These are phyloP conservation scores for Leishmania major DNA, from an alignment of 208 protist species.

Conservation along the genomic window DNA sequence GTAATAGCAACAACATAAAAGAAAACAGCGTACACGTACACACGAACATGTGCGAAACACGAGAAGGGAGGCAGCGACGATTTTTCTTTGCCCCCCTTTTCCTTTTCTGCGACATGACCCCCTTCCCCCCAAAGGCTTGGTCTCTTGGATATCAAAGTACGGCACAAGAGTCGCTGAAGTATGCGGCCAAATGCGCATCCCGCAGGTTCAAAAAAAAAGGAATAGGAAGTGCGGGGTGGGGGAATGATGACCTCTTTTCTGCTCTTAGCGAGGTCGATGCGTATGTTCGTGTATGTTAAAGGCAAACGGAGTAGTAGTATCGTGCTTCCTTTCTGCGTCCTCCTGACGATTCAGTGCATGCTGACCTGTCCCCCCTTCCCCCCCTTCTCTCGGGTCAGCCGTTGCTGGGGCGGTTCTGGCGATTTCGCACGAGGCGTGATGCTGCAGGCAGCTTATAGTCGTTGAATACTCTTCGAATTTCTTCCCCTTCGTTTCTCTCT, in stretches of 20 bases:
- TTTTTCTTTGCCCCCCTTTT: neutral
- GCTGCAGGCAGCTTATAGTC: neutral
- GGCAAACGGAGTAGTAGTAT: neutral
- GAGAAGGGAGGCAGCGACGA: neutral
- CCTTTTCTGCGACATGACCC: neutral
- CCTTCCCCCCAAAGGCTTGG: neutral
- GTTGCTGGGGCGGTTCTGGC: neutral
- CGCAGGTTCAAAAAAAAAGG: neutral
- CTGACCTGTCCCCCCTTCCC: neutral
- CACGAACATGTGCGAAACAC: neutral
- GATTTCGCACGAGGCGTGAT: neutral
- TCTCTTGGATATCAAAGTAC: neutral
- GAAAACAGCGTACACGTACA: neutral
- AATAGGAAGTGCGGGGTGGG: neutral
- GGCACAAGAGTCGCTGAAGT: neutral
- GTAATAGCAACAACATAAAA: neutral
- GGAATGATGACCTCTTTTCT: neutral
- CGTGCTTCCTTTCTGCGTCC: neutral
- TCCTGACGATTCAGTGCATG: neutral
- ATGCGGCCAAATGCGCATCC: neutral
- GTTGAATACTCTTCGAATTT: neutral
- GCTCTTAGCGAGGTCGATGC: neutral
- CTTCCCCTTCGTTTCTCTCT: slow-evolving; percentile 9
- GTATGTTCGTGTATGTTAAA: neutral
- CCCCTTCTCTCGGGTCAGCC: neutral